These are phyloP conservation scores for Cryptococcus maquisensis DNA, from an alignment of 1,284 basidiomycete genomes.

Conservation along the genomic window DNA sequence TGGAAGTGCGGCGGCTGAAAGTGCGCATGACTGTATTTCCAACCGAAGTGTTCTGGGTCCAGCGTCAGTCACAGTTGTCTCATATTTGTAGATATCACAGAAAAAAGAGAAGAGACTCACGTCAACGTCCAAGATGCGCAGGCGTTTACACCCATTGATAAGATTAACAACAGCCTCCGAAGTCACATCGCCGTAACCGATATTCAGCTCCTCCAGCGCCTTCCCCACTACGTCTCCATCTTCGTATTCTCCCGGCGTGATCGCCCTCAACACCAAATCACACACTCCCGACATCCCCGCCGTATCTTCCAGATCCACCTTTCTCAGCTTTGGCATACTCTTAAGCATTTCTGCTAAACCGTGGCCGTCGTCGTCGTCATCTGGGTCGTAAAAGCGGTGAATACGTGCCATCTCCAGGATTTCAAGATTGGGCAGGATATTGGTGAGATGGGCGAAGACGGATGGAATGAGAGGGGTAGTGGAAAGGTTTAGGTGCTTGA, in stretches of 20 bases:
- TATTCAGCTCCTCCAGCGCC: slow-evolving; percentile 64
- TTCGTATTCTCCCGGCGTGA: slow-evolving; percentile 51
- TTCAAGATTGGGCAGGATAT: slow-evolving; percentile 69
- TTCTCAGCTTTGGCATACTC: slow-evolving; percentile 66
- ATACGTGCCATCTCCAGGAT: slow-evolving; percentile 77
- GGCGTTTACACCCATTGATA: slow-evolving; percentile 59
- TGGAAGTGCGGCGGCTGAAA: slow-evolving; percentile 61
- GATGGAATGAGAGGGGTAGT: slow-evolving; percentile 69
- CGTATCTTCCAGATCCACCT: slow-evolving; percentile 80
- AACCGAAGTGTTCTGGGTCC: slow-evolving; percentile 60
- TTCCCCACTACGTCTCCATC: slow-evolving; percentile 53
- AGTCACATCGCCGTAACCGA: slow-evolving; percentile 67
- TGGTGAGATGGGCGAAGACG: slow-evolving; percentile 66
- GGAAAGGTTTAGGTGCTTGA: slow-evolving; percentile 75
- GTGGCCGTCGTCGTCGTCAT: neutral
- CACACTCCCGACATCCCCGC: slow-evolving; percentile 56
- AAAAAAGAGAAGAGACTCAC: slow-evolving; percentile 25
- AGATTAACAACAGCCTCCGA: slow-evolving; percentile 63
- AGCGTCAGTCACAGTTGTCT: neutral
- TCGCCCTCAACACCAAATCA: slow-evolving; percentile 62
- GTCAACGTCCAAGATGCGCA: slow-evolving; percentile 68
- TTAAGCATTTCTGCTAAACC: slow-evolving; percentile 58
- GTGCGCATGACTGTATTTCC: slow-evolving; percentile 61
- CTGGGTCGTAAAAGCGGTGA: slow-evolving; percentile 14
- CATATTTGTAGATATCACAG: neutral